These are phyloP conservation scores for Phytophthora citricola DNA, from an alignment of 352 stramenopile genomes.

Conservation along the genomic window DNA sequence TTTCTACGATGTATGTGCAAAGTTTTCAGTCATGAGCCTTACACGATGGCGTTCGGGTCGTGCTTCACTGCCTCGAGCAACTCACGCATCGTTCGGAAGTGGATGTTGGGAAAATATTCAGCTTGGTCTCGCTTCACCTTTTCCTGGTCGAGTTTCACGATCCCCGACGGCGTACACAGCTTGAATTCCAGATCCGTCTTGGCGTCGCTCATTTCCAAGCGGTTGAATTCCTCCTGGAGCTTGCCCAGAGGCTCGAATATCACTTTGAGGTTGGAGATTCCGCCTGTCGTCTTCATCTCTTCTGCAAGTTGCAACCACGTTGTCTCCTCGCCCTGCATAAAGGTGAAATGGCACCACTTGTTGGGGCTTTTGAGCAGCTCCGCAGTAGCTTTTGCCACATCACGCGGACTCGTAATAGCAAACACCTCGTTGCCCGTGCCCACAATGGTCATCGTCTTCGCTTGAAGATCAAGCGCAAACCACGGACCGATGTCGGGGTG, in stretches of 20 bases:
- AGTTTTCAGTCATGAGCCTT: background rate
- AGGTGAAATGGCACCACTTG: conserved; percentile 42
- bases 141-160: conserved; percentile 28
- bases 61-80: background rate
- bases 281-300: conserved; percentile 28
- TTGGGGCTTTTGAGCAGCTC: conserved; percentile 29
- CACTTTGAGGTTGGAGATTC: conserved; percentile 32
- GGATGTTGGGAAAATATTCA: conserved; percentile 34
- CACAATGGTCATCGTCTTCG: conserved; percentile 42
- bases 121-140: conserved; percentile 36
- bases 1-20: too few species aligned
- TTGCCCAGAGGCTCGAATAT: conserved; percentile 29
- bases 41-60: background rate
- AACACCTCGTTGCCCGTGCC: conserved; percentile 42
- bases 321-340: conserved; percentile 41
- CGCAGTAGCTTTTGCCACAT: conserved; percentile 26
- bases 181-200: conserved; percentile 30
- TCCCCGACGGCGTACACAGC: conserved; percentile 17
- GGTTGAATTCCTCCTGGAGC: conserved; percentile 12
- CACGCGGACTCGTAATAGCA: conserved; percentile 33
- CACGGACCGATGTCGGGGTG: conserved; percentile 27
- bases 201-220: conserved; percentile 8
- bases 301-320: conserved; percentile 43
- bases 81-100: conserved; percentile 22
- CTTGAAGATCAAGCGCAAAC: conserved; percentile 25